Conservation (phyloP, 2,329 filamentous ascomycete genomes). For the Trichocomaceae sp. region DNA sequence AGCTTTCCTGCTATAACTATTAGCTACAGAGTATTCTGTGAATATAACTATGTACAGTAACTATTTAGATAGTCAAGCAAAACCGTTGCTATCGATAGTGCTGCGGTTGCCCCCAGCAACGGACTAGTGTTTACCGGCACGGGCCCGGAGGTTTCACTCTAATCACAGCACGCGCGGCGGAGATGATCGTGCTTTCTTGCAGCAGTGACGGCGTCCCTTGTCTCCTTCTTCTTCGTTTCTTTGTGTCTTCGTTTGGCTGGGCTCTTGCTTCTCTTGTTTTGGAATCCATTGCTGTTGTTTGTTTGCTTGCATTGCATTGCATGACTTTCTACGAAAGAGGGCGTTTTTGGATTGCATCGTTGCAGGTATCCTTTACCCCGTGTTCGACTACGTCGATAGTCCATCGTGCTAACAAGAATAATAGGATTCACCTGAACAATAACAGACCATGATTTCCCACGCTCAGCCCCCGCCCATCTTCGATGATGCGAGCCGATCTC, state of each 20-base stretch:
- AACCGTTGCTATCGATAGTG: neutral
- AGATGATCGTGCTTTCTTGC: neutral
- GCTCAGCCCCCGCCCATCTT: conserved; percentile 30
- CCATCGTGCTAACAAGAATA: neutral
- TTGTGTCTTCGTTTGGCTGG: conserved; percentile 7
- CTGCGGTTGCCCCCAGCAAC: conserved; percentile 13
- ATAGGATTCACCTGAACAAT: neutral
- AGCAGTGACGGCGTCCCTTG: neutral
- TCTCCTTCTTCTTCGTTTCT: conserved; percentile 3
- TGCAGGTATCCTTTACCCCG: neutral
- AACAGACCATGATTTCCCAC: conserved; percentile 27
- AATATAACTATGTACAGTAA: no score
- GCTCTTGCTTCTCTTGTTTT: conserved; percentile 4
- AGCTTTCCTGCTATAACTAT: no score
- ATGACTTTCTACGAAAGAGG: neutral
- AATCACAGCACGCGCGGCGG: neutral
- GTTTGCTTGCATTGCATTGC: neutral
- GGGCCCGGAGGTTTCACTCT: conserved; percentile 10
- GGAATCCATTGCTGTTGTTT: neutral
- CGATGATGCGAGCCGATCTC: conserved; percentile 30
- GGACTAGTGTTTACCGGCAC: conserved; percentile 11
- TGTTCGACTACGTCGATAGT: neutral
- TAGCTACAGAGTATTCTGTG: no score
- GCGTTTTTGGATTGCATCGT: neutral
- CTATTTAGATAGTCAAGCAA: no score